A percentile compares a stretch with the other conserved stretches of the same genome.
Evolutionary conservation across 1,139 yeast species (phyloP).

Genomic region (Suhomyces bokatorum): DNA sequence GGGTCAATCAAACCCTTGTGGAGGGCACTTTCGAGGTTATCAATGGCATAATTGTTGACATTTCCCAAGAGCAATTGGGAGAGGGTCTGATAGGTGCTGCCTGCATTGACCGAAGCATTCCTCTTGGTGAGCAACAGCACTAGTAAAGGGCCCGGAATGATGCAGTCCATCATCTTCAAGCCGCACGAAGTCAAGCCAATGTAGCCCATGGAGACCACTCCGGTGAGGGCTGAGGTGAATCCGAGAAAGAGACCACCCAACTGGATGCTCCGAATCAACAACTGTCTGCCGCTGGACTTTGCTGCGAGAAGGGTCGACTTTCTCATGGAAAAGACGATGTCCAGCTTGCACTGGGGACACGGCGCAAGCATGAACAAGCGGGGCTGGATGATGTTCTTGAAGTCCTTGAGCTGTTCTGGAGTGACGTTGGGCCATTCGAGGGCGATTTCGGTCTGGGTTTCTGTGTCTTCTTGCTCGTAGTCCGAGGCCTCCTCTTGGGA

Average conservation of each 20-base stretch:
- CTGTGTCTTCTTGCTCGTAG: not conserved
- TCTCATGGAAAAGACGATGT: slow-evolving; percentile 37
- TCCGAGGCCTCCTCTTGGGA: not conserved
- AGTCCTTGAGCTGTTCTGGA: not conserved
- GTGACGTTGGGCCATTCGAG: not conserved
- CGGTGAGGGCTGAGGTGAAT: slow-evolving; percentile 43
- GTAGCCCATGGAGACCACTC: slow-evolving; percentile 44
- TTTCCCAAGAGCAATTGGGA: slow-evolving; percentile 23
- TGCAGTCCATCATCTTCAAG: slow-evolving; percentile 38
- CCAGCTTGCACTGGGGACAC: slow-evolving; percentile 48
- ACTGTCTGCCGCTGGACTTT: slow-evolving; percentile 21
- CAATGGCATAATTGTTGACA: slow-evolving; percentile 24
- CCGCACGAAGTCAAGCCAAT: slow-evolving; percentile 46
- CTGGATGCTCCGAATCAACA: slow-evolving; percentile 28
- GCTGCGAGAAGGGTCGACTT: slow-evolving; percentile 31
- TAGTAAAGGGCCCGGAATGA: slow-evolving; percentile 39
- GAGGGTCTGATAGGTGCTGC: slow-evolving; percentile 15
- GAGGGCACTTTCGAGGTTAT: slow-evolving; percentile 36
- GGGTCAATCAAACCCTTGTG: slow-evolving; percentile 42
- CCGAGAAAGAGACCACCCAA: slow-evolving; percentile 40
- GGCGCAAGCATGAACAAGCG: slow-evolving; percentile 30
- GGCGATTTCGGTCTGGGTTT: not conserved
- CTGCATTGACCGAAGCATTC: not conserved
- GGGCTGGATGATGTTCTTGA: slow-evolving; percentile 6
- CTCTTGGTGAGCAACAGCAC: slow-evolving; percentile 30